phyloP scores from a whole-genome alignment of 208 protist genomes.

The Herpetomonas tarakana region DNA sequence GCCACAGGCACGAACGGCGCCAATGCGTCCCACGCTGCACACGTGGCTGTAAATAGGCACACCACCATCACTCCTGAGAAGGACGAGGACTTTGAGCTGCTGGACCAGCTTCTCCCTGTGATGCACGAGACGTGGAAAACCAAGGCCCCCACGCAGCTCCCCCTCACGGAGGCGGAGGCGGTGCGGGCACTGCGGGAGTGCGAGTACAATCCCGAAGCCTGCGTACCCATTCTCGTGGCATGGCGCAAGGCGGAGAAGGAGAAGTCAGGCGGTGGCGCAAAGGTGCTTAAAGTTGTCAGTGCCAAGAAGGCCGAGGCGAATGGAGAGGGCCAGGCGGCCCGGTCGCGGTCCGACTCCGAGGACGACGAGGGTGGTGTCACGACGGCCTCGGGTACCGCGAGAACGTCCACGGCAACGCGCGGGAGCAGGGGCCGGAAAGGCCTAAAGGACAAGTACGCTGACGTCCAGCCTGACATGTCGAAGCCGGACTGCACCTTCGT shows the following conservation, averaged over 20 bases:
- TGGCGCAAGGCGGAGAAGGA: slow-evolving; percentile 28
- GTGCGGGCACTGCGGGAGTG: slow-evolving; percentile 46
- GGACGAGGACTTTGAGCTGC: slow-evolving; percentile 57
- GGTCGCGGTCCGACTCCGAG: slow-evolving; percentile 3
- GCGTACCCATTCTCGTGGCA: slow-evolving; percentile 22
- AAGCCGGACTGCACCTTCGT: slow-evolving; percentile 85
- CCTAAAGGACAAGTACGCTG: background rate
- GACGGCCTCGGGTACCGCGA: background rate
- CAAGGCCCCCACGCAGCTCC: slow-evolving; percentile 22
- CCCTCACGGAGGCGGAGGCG: slow-evolving; percentile 33
- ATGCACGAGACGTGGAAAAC: slow-evolving; percentile 43
- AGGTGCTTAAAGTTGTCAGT: slow-evolving; percentile 19
- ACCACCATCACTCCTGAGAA: slow-evolving; percentile 21
- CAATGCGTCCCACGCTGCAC: background rate
- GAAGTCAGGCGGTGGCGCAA: slow-evolving; percentile 11
- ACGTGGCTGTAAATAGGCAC: slow-evolving; percentile 14
- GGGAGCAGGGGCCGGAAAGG: background rate
- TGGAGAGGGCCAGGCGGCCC: background rate
- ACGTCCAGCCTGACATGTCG: slow-evolving; percentile 15
- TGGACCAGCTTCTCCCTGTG: slow-evolving; percentile 33
- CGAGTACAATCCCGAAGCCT: slow-evolving; percentile 57
- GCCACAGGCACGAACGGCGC: background rate
- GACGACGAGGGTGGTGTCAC: background rate
- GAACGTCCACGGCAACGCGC: background rate
- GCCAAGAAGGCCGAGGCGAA: slow-evolving; percentile 4